Base-by-base conservation (phyloP, 805 yeast genomes). In the Suhomyces prunicola region DNA sequence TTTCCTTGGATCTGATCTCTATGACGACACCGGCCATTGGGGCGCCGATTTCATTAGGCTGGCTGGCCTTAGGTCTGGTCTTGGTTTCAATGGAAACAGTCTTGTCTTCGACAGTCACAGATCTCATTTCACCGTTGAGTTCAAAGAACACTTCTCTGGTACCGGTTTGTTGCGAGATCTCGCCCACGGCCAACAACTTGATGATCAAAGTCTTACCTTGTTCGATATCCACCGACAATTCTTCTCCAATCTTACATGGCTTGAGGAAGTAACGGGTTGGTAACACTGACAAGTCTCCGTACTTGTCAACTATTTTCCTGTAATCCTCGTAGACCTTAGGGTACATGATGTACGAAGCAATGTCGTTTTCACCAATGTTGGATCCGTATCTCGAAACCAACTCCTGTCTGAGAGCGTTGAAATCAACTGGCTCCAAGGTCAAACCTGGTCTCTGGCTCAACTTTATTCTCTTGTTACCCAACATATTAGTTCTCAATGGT, bases 1-100 rank as follows among this genome's bases (percentile, higher is more conserved):
- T 97, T 61, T 84, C 83, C 78, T 90, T 89, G 58, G 91, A 90
- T 68, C 96, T 89, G 51, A 92, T 88, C 75, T 94, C 99, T 59
- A 93, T 90, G 57, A 93, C 90, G 59, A 92, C 97, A 78, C 99
- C 99, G 42, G 98, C 96, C 98, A 93, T 93, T 74, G 99, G 99
- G 5, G 99, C 96, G 62, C 98, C 98, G 57, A 94, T 86, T 62
- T 94, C 97, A 67, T 86, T 87, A 55, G 96, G 90, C 71, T 90
- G 88, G 62, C 88, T 90, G 52, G 97, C 98, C 81, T 93, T 94
- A 61, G 93, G 89, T 69, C 97, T 86, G 31, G 93, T 77, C 56
- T 89, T 81, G 46, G 88, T 82, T 72, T 92, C 97, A 54, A 93
- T 85, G 50, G 93, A 86, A 54, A 92, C 90, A 39, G 83, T 83